Evolutionary conservation across 2,329 filamentous ascomycete species (phyloP), one percentile per base, ranked within the genome.

Genomic region (Ophiostoma piceae): DNA sequence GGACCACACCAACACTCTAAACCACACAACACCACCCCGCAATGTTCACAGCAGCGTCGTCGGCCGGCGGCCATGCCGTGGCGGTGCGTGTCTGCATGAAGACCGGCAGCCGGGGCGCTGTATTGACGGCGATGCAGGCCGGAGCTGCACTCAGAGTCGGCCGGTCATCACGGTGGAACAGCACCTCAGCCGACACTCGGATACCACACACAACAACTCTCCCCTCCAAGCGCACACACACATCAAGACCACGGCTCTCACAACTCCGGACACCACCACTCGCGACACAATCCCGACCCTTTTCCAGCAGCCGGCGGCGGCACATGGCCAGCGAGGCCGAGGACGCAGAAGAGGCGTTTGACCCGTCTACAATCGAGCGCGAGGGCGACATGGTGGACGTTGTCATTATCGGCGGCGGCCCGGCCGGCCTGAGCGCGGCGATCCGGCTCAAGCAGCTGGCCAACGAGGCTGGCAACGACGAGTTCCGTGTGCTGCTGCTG

Each of bases 371-470:
- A 69, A 83, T 94, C 71, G 94, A 98, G 74, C 90, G 95, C 74
- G 95, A 98, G 79, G 91, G 88, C 69, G 95, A 99, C 76, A 83
- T 95, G 80, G 95, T 99, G 39, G 95, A 99, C 80, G 94, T 99
- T 39, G 96, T 93, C 80, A 98, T 99, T 76, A 88, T 99, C 69
- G 95, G 95, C 76, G 95, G 92, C 79, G 94, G 95, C n/a, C 95
- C 95, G 68, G 92, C 95, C 68, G 95, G 95, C 71, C 85, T 99
- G 74, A 91, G 92, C 75, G 94, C 95, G 66, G 95, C 94, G 67
- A 99, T 99, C 77, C 90, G 92, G 74, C 83, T 99, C 69, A 98
- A 98, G 84, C 94, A 99, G 80, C 84, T 97, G 67, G 95, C 95
- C 74, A 97, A 94, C 77, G 92, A 94, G 77, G 92, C 92, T 43